Evolutionary conservation across 306 rosid species (phyloP).

Genomic region (Casuarina equisetifolia): DNA sequence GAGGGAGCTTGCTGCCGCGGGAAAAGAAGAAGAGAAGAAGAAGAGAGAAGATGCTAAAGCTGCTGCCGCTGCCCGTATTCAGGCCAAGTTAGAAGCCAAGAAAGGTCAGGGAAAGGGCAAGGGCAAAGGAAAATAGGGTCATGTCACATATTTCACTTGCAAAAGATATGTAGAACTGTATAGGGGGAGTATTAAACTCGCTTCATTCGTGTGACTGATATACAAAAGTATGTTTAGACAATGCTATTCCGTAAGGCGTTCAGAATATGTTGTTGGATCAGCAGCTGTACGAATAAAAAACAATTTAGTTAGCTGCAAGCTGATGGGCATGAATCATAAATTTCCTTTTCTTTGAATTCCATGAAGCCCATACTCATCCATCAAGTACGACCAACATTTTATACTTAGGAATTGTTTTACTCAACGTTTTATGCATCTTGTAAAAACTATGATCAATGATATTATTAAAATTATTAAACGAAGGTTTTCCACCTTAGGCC

Average conservation of each 20-base stretch:
- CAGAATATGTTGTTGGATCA: too few relatives aligned
- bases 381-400: too few relatives aligned
- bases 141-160: conserved; percentile 5
- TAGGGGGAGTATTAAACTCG: neutral
- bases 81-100: conserved; percentile 87
- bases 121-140: conserved; percentile 68
- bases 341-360: too few relatives aligned
- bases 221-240: neutral
- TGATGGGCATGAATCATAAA: too few relatives aligned
- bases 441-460: too few relatives aligned
- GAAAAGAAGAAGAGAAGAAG: conserved; percentile 83
- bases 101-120: conserved; percentile 92
- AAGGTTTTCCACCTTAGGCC: too few relatives aligned
- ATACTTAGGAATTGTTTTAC: too few relatives aligned
- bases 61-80: conserved; percentile 87
- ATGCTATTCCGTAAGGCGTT: neutral
- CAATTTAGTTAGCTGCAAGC: too few relatives aligned
- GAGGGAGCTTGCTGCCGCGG: conserved; percentile 83
- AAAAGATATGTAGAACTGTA: neutral
- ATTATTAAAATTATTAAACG: too few relatives aligned
- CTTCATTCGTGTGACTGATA: neutral
- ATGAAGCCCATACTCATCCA: too few relatives aligned
- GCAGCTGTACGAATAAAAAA: too few relatives aligned
- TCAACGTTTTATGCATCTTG: too few relatives aligned
- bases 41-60: conserved; percentile 94